Conservation (phyloP, 306 rosid genomes). For the Vachellia pachyceras region DNA sequence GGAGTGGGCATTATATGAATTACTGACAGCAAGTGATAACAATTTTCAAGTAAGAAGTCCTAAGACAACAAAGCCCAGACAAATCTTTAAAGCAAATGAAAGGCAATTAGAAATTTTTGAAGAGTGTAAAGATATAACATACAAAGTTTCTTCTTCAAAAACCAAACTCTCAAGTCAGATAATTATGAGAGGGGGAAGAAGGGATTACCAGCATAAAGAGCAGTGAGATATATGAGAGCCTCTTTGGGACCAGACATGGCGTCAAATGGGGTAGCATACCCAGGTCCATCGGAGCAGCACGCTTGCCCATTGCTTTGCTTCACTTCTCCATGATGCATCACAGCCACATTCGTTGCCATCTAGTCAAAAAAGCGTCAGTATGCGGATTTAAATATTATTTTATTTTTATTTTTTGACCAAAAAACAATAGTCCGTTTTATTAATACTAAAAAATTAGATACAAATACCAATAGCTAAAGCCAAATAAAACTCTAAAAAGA, state of each 20-base stretch:
- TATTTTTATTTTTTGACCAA: no score
- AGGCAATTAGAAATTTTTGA: neutral
- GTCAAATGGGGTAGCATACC: conserved; percentile 73
- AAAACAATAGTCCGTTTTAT: no score
- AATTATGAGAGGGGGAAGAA: neutral
- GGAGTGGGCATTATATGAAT: neutral
- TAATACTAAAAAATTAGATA: no score
- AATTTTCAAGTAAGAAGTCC: neutral
- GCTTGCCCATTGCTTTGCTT: conserved; percentile 22
- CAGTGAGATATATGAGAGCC: conserved; percentile 74
- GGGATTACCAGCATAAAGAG: conserved; percentile 66
- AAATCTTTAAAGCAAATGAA: neutral
- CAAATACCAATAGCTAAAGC: no score
- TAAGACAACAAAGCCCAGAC: neutral
- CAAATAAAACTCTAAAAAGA: no score
- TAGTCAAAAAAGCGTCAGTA: neutral
- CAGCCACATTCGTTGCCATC: neutral
- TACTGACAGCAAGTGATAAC: neutral
- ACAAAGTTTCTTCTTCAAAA: neutral
- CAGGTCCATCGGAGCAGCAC: conserved; percentile 81
- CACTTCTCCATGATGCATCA: conserved; percentile 2
- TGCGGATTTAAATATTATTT: neutral
- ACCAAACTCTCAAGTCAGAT: neutral
- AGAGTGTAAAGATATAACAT: neutral
- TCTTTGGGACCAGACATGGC: conserved; percentile 95